Evolutionary conservation across 1,139 yeast species (phyloP).

Genomic region (Pichia sp.): DNA sequence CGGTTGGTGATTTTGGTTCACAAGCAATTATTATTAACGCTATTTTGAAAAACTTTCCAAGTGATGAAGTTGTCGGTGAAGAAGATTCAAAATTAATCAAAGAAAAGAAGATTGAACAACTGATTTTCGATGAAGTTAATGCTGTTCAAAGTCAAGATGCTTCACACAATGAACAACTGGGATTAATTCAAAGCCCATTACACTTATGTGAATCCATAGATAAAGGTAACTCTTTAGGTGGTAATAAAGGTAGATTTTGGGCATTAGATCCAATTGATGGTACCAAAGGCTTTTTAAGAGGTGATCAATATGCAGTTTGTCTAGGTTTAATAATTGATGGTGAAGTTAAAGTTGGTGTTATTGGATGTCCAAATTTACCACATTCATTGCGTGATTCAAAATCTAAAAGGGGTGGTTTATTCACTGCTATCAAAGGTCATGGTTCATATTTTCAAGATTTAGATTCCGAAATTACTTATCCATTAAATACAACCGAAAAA

Average conservation of each 20-base stretch:
- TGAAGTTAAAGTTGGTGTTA: conserved; percentile 77
- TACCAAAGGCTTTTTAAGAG: conserved; percentile 91
- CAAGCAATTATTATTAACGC: conserved; percentile 91
- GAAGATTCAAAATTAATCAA: conserved; percentile 72
- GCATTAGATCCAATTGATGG: conserved; percentile 98
- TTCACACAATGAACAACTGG: conserved; percentile 29
- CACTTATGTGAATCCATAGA: conserved; percentile 66
- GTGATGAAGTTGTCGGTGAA: conserved; percentile 87
- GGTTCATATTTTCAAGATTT: conserved; percentile 63
- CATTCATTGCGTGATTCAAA: conserved; percentile 37
- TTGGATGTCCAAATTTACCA: conserved; percentile 91
- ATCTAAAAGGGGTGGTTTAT: conserved; percentile 54
- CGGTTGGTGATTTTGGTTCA: conserved; percentile 94
- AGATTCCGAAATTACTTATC: conserved; percentile 32
- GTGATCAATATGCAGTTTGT: conserved; percentile 96
- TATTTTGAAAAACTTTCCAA: conserved; percentile 68
- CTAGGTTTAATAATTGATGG: conserved; percentile 84
- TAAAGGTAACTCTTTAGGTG: conserved; percentile 72
- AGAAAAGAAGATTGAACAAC: conserved; percentile 38
- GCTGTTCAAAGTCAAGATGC: conserved; percentile 37
- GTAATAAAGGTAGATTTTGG: conserved; percentile 80
- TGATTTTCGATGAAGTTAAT: conserved; percentile 45
- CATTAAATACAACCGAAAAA: conserved; percentile 31
- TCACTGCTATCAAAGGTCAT: conserved; percentile 64
- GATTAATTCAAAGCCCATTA: conserved; percentile 38